These are phyloP conservation scores for Rhizophora apiculata DNA, from an alignment of 345 rosid species.

Conservation along the genomic window DNA sequence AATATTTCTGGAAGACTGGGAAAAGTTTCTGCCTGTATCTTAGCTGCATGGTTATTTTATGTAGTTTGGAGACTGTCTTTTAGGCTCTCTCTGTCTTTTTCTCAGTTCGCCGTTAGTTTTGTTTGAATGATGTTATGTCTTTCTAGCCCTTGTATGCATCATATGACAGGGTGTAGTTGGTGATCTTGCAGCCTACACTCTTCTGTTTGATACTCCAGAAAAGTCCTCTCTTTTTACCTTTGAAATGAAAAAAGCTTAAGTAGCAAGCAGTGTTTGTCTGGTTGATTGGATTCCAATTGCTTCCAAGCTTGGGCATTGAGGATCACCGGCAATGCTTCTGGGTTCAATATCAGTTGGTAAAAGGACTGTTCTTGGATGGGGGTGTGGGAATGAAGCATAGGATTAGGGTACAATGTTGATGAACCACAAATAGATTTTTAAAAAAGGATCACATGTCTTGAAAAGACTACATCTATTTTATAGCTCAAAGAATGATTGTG, in stretches of 20 bases:
- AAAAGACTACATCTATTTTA: too few species aligned
- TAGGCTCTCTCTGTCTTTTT: too few species aligned
- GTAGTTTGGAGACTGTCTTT: background rate
- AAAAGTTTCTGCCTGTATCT: background rate
- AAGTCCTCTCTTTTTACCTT: too few species aligned
- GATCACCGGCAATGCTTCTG: background rate
- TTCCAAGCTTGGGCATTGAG: background rate
- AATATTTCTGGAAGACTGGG: background rate
- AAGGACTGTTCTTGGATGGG: background rate
- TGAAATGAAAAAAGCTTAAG: background rate
- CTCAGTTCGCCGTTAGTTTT: too few species aligned
- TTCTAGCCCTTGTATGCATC: too few species aligned
- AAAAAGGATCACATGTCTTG: background rate
- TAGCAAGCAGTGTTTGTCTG: background rate
- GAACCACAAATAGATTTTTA: background rate
- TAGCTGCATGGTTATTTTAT: slow-evolving; percentile 7
- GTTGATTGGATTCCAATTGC: background rate
- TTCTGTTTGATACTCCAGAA: too few species aligned
- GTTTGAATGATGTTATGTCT: too few species aligned
- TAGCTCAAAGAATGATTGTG: too few species aligned
- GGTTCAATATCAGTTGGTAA: background rate
- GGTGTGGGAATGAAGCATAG: background rate
- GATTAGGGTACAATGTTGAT: background rate
- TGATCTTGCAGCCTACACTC: too few species aligned
- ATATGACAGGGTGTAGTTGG: too few species aligned